Evolutionary conservation across 2,329 filamentous ascomycete genomes (phyloP).

Genomic region (Aspergillus novoparasiticus): DNA sequence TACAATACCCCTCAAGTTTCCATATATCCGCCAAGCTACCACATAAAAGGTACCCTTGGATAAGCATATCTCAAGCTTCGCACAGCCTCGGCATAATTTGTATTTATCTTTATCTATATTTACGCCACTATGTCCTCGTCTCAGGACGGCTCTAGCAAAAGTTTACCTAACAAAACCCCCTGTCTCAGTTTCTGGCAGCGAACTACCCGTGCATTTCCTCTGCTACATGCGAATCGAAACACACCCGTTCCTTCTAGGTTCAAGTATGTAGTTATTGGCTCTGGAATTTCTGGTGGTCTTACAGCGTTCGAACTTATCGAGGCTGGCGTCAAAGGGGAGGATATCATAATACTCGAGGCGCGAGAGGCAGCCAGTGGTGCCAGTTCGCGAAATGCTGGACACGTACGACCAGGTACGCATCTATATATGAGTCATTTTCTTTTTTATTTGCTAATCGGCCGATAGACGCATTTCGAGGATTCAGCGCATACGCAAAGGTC

Average conservation of each 20-base stretch:
- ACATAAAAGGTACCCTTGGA: not conserved
- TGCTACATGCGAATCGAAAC: not conserved
- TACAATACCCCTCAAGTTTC: not conserved
- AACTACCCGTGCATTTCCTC: not conserved
- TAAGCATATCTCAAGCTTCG: not conserved
- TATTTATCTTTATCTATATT: not conserved
- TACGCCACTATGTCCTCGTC: not conserved
- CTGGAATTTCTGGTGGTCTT: not conserved
- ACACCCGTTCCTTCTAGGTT: not conserved
- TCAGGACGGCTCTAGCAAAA: not conserved
- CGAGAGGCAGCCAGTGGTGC: slow-evolving; percentile 1
- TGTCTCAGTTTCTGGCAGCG: not conserved
- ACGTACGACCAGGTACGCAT: not conserved
- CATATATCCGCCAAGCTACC: not conserved
- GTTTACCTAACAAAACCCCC: not conserved
- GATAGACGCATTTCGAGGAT: slow-evolving; percentile 52
- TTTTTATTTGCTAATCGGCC: not conserved
- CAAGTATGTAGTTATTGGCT: not conserved
- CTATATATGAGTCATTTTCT: too few species aligned
- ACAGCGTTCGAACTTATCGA: not conserved
- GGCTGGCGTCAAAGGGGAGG: not conserved
- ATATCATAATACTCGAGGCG: not conserved
- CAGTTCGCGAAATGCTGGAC: not conserved
- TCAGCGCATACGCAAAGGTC: slow-evolving; percentile 45
- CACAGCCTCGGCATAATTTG: not conserved